Evolutionary conservation across 169 alveolate species (phyloP).

Genomic region (Eimeria praecox): DNA sequence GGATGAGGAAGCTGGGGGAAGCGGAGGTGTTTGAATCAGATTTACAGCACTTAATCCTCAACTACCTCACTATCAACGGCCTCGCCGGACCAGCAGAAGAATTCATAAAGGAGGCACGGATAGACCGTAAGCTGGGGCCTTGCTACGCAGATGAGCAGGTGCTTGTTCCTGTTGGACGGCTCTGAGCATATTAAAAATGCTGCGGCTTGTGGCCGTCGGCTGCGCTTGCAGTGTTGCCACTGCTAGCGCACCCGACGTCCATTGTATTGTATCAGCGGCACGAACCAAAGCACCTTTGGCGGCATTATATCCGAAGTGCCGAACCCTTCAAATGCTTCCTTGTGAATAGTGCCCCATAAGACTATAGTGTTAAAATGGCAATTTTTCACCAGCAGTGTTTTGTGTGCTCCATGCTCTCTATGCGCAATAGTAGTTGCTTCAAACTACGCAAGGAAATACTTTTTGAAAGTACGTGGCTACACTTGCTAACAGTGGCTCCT

Average conservation of each 20-base stretch:
- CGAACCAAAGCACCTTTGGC: neutral
- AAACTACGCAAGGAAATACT: neutral
- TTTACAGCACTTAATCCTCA: slow-evolving; percentile 75
- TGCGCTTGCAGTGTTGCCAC: neutral
- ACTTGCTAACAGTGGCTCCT: neutral
- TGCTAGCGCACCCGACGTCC: neutral
- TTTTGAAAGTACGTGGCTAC: neutral
- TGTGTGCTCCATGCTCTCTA: neutral
- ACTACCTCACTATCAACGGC: slow-evolving; percentile 80
- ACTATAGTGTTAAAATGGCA: neutral
- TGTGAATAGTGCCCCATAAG: neutral
- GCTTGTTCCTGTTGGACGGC: no score
- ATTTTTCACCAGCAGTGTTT: neutral
- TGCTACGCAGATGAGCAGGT: neutral
- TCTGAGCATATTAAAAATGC: neutral
- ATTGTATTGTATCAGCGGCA: neutral
- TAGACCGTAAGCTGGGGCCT: slow-evolving; percentile 60
- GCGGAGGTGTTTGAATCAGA: slow-evolving; percentile 79
- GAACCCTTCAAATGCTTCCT: neutral
- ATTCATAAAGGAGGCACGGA: slow-evolving; percentile 67
- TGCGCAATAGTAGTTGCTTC: neutral
- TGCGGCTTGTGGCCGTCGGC: neutral
- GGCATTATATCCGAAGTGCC: neutral
- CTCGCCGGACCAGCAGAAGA: slow-evolving; percentile 79
- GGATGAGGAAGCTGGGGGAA: slow-evolving; percentile 74